Conservation (phyloP, 1,284 basidiomycete species). For the Trametes sp. region DNA sequence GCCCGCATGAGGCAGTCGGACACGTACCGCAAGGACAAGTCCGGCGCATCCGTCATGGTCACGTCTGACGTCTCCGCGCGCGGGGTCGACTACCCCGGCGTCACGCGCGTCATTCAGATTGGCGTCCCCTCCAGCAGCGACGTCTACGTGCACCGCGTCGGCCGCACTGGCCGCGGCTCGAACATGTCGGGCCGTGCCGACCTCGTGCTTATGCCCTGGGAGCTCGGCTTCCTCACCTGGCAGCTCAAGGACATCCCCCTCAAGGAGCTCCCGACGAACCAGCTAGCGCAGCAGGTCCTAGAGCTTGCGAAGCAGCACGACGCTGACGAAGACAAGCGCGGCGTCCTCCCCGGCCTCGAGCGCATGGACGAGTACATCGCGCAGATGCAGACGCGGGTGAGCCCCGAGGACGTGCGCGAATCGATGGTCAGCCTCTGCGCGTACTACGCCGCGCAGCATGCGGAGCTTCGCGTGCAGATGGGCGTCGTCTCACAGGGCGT, state of each 20-base stretch:
- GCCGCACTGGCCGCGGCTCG: constrained; percentile 87
- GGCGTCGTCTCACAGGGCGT: constrained; percentile 65
- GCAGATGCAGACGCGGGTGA: constrained; percentile 47
- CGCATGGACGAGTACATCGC: neutral
- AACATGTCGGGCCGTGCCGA: constrained; percentile 82
- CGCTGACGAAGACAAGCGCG: too few relatives aligned
- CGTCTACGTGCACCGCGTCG: constrained; percentile 92
- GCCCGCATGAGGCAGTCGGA: constrained; percentile 72
- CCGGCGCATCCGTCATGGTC: constrained; percentile 75
- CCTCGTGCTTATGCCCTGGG: constrained; percentile 87
- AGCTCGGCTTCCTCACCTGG: constrained; percentile 75
- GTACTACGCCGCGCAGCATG: constrained; percentile 71
- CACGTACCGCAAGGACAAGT: constrained; percentile 69
- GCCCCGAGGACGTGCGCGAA: constrained; percentile 65
- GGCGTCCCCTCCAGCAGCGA: constrained; percentile 79
- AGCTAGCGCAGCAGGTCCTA: constrained; percentile 59
- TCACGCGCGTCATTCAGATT: constrained; percentile 94
- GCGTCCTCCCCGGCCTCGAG: constrained; percentile 42
- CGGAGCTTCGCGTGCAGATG: constrained; percentile 58
- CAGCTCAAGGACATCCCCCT: constrained; percentile 78
- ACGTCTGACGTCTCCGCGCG: constrained; percentile 93
- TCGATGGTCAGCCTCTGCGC: constrained; percentile 80
- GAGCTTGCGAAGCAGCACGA: constrained; percentile 63
- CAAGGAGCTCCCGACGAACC: constrained; percentile 60
- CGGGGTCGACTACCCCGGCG: constrained; percentile 90